Evolutionary conservation across 257 asterid genomes (phyloP).

Genomic region (Schizonepeta tenuifolia): DNA sequence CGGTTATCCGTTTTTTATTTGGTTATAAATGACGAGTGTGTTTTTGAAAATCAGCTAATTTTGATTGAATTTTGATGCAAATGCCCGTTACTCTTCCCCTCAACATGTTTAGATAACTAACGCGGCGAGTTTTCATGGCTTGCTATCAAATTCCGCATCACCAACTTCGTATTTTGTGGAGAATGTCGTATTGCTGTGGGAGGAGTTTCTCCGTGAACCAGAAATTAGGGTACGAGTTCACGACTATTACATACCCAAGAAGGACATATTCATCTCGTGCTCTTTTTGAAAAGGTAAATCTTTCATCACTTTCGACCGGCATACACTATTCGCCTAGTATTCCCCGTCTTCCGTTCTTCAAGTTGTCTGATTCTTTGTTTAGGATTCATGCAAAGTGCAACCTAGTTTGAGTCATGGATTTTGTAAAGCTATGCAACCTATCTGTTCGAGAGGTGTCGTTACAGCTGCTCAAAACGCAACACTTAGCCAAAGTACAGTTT

Average conservation of each 20-base stretch:
- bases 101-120: slow-evolving; percentile 14
- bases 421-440: slow-evolving; percentile 36
- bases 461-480: slow-evolving; percentile 46
- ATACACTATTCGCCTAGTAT: background rate
- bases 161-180: slow-evolving; percentile 49
- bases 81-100: background rate
- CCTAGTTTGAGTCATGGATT: slow-evolving; percentile 40
- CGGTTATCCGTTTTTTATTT: no score
- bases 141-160: slow-evolving; percentile 49
- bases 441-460: slow-evolving; percentile 36
- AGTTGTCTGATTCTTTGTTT: slow-evolving; percentile 18
- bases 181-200: slow-evolving; percentile 46
- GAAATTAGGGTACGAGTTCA: slow-evolving; percentile 32
- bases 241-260: slow-evolving; percentile 22
- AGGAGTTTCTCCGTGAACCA: slow-evolving; percentile 36
- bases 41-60: slow-evolving; percentile 18
- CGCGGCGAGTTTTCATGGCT: slow-evolving; percentile 55
- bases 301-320: background rate
- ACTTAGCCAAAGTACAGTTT: slow-evolving; percentile 30
- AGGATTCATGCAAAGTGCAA: slow-evolving; percentile 48
- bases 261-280: slow-evolving; percentile 41
- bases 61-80: slow-evolving; percentile 31
- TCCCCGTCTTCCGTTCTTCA: background rate
- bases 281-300: slow-evolving; percentile 45
- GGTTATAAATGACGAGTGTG: background rate